Evolutionary conservation across 306 rosid species (phyloP), one percentile per base, ranked within the genome.

Genomic region (Medicago lupulina): DNA sequence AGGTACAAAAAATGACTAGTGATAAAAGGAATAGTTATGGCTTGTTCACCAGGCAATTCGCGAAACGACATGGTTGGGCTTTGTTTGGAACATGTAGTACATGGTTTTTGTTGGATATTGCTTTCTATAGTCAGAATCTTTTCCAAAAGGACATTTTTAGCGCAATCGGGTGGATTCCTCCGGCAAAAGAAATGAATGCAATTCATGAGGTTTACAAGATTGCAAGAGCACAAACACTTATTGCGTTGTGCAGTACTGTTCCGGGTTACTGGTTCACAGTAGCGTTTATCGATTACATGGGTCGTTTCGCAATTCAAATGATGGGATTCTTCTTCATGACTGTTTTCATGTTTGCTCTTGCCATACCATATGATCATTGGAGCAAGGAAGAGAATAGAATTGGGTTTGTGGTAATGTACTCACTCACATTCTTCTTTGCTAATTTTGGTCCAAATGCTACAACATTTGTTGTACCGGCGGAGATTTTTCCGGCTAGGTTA

Each of bases 261-360:
- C 97, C 97, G 0, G 97, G 97, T 2, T 92, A 92, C 61, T 92
- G 96, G 97, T 90, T 90, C 76, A 88, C 97, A 0, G 96, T 92
- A 62, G 39, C 49, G 0, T 19, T 92, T 0, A 92, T 92, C 4
- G 97, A 92, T 67, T 0, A 40, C 62, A 69, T 92, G 18, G 97
- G 97, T 0, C 85, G 97, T 4, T 90, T 90, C 40, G 83, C 88
- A 0, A 92, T 90, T 70, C 97, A 92, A 74, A 13, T 89, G 61
- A 83, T 90, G 85, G 97, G 97, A 0, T 92, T 92, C 81, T 87
- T 92, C 79, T 88, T 92, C 91, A 92, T 92, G 97, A 92, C 97
- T 0, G 86, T 90, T 15, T 92, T 92, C 88, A 92, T 92, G 97
- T 90, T 92, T 59, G 92, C 93, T 2, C 62, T 89, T 1, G 97